A percentile compares a stretch with the other conserved stretches of the same genome.
Conservation (phyloP, 805 yeast species). For the Ogataea polymorpha region DNA sequence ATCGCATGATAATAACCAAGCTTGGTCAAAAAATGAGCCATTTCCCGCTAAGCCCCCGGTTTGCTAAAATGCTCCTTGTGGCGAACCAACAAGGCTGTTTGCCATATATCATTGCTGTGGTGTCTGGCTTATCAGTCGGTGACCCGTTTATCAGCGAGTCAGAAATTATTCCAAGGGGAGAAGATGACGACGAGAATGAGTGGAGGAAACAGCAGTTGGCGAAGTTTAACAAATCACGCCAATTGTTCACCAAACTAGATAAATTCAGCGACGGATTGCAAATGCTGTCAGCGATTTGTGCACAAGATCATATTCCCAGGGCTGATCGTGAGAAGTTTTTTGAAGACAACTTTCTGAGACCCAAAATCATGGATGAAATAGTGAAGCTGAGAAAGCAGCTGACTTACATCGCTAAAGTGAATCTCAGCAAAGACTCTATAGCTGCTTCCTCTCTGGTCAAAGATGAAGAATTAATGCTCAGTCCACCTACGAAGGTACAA, state of each 20-base stretch:
- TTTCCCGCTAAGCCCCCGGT: slow-evolving; percentile 93
- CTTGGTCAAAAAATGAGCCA: slow-evolving; percentile 83
- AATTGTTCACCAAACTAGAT: slow-evolving; percentile 65
- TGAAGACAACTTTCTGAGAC: slow-evolving; percentile 62
- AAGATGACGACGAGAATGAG: slow-evolving; percentile 36
- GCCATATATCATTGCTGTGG: slow-evolving; percentile 86
- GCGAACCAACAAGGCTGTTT: slow-evolving; percentile 86
- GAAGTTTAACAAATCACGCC: slow-evolving; percentile 56
- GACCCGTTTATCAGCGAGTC: slow-evolving; percentile 79
- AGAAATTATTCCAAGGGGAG: slow-evolving; percentile 63
- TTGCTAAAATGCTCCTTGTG: slow-evolving; percentile 81
- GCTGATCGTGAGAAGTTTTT: slow-evolving; percentile 47
- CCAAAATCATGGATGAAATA: slow-evolving; percentile 83
- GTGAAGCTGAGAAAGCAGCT: slow-evolving; percentile 77
- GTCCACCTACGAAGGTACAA: slow-evolving; percentile 67
- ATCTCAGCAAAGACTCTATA: slow-evolving; percentile 57
- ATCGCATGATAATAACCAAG: slow-evolving; percentile 58
- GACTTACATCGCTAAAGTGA: slow-evolving; percentile 65
- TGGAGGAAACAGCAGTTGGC: slow-evolving; percentile 41
- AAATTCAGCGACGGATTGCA: slow-evolving; percentile 70
- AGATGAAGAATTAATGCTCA: slow-evolving; percentile 47
- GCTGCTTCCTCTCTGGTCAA: slow-evolving; percentile 43
- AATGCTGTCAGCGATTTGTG: slow-evolving; percentile 79
- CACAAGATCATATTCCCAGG: slow-evolving; percentile 71
- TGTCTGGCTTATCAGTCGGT: slow-evolving; percentile 89